Evolutionary conservation across 2,329 filamentous ascomycete genomes (phyloP).

Genomic region (Zymoseptoria ardabiliae): DNA sequence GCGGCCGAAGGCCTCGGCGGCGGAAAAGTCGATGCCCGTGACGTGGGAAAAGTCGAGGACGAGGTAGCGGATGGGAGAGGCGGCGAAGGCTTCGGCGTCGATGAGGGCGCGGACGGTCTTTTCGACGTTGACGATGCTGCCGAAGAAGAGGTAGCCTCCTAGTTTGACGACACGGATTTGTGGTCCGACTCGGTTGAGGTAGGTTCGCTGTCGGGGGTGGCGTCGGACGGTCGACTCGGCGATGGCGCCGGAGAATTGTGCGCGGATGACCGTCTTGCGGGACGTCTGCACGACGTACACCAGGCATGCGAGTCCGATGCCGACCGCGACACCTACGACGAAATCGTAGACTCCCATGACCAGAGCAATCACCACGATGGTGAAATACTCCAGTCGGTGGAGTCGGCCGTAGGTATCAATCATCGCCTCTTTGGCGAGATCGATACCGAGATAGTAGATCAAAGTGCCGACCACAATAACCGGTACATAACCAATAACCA

Average conservation of each 20-base stretch:
- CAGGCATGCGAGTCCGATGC: conserved; percentile 84
- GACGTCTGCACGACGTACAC: conserved; percentile 90
- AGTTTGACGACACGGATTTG: conserved; percentile 91
- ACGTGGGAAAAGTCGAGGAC: conserved; percentile 85
- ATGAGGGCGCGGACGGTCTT: conserved; percentile 76
- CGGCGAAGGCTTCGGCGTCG: conserved; percentile 70
- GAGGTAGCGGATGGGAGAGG: conserved; percentile 77
- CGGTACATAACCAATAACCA: conserved; percentile 86
- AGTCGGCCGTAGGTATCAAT: conserved; percentile 84
- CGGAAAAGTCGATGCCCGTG: conserved; percentile 89
- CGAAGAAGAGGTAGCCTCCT: conserved; percentile 94
- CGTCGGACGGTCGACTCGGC: conserved; percentile 88
- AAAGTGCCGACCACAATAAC: conserved; percentile 94
- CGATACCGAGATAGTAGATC: conserved; percentile 91
- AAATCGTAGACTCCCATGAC: conserved; percentile 98
- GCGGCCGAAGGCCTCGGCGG: conserved; percentile 87
- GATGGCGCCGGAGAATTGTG: conserved; percentile 81
- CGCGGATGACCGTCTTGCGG: conserved; percentile 77
- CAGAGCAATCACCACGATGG: conserved; percentile 78
- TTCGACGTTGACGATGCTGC: conserved; percentile 92
- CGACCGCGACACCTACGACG: conserved; percentile 84
- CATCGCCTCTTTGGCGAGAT: conserved; percentile 80
- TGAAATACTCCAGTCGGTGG: conserved; percentile 79
- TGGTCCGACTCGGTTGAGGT: conserved; percentile 72
- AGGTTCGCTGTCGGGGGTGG: conserved; percentile 81